Conservation (phyloP, 2,329 filamentous ascomycete genomes). For the Knufia petricola region DNA sequence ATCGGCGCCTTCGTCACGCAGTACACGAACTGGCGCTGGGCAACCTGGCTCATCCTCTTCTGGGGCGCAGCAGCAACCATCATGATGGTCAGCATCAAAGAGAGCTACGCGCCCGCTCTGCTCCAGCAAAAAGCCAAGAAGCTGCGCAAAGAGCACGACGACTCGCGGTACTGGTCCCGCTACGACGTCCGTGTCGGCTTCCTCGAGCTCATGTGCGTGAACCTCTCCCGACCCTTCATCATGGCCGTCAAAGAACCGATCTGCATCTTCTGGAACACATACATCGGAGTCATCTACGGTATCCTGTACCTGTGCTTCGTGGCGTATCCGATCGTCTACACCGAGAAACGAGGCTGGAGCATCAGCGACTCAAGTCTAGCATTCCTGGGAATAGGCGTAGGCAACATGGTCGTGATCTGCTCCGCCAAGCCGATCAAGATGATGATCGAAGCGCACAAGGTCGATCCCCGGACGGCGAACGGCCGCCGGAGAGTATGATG, state of each 20-base stretch:
- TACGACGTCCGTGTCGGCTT: conserved; percentile 65
- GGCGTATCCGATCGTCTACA: conserved; percentile 78
- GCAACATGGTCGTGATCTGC: conserved; percentile 43
- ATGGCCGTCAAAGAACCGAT: conserved; percentile 77
- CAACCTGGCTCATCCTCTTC: conserved; percentile 71
- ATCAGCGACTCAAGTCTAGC: conserved; percentile 64
- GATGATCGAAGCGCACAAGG: conserved; percentile 66
- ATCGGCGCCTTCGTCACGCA: conserved; percentile 70
- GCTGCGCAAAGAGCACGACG: conserved; percentile 57
- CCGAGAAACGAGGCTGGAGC: conserved; percentile 64
- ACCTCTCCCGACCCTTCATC: conserved; percentile 66
- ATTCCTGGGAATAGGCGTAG: conserved; percentile 63
- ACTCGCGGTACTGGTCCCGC: conserved; percentile 65
- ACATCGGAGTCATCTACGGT: conserved; percentile 66
- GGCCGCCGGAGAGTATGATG: conserved; percentile 71
- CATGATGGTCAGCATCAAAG: conserved; percentile 52
- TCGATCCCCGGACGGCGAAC: conserved; percentile 41
- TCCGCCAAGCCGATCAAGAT: conserved; percentile 60
- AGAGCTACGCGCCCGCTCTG: conserved; percentile 68
- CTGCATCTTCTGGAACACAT: conserved; percentile 66
- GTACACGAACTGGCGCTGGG: conserved; percentile 75
- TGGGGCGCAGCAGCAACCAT: conserved; percentile 53
- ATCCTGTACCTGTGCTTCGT: conserved; percentile 87
- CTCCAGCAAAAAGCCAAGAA: conserved; percentile 56
- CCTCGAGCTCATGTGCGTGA: conserved; percentile 59